phyloP scores from a whole-genome alignment of 2,329 filamentous ascomycete genomes.

The Aspergillus sergii region DNA sequence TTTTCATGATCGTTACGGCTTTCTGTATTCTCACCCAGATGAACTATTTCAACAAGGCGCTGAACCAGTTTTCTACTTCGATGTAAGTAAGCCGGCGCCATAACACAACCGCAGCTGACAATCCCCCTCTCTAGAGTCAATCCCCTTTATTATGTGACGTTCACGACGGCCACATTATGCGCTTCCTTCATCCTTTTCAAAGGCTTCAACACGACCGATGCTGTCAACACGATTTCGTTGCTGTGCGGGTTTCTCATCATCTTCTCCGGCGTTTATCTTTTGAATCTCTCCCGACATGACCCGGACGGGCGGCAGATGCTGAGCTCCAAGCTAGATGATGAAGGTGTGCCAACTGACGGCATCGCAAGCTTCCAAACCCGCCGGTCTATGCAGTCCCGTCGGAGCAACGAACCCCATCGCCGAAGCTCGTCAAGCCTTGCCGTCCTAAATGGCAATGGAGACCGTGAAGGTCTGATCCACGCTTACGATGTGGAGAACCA shows the following conservation, averaged over 20 bases:
- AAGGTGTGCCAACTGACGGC: conserved; percentile 85
- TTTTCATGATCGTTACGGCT: conserved; percentile 88
- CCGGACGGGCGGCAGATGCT: conserved; percentile 74
- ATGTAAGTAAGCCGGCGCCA: conserved; percentile 66
- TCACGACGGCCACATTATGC: conserved; percentile 90
- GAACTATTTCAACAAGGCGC: conserved; percentile 99
- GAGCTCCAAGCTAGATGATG: conserved; percentile 59
- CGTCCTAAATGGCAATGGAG: conserved; percentile 60
- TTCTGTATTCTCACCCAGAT: conserved; percentile 98
- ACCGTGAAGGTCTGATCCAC: conserved; percentile 81
- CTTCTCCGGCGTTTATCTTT: conserved; percentile 90
- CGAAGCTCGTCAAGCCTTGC: conserved; percentile 65
- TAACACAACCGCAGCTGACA: conserved; percentile 6
- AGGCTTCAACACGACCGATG: conserved; percentile 92
- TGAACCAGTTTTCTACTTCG: conserved; percentile 95
- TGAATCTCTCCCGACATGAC: conserved; percentile 92
- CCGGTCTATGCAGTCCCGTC: conserved; percentile 86
- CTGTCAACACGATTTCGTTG: conserved; percentile 88
- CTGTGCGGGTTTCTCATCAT: conserved; percentile 92
- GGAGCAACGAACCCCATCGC: conserved; percentile 64
- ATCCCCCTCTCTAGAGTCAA: conserved; percentile 68
- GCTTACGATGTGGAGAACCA: conserved; percentile 84
- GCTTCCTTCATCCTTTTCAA: conserved; percentile 95
- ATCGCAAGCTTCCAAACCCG: conserved; percentile 87
- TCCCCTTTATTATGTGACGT: conserved; percentile 95